Evolutionary conservation across 208 protist genomes (phyloP).

Genomic region (Acanthamoeba polyphaga): DNA sequence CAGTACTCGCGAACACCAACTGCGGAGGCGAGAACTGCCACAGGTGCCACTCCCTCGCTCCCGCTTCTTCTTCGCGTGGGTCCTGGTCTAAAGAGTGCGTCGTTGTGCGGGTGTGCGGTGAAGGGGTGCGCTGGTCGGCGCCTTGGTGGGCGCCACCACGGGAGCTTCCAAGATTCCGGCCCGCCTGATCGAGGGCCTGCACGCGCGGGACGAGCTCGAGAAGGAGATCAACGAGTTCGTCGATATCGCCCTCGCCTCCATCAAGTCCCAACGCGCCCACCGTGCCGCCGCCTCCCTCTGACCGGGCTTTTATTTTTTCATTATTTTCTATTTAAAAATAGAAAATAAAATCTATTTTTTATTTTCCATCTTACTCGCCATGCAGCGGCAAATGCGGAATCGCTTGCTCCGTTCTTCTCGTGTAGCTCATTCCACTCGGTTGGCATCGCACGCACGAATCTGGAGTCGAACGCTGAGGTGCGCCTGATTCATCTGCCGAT

Average conservation of each 20-base stretch:
- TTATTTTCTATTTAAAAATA: too few relatives aligned
- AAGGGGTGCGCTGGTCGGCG: slow-evolving; percentile 7
- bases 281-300: background rate
- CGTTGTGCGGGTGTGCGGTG: background rate
- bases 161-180: slow-evolving; percentile 54
- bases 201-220: slow-evolving; percentile 38
- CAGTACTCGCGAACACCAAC: slow-evolving; percentile 72
- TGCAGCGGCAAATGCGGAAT: background rate
- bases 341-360: too few relatives aligned
- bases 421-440: too few relatives aligned
- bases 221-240: slow-evolving; percentile 75
- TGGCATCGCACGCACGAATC: background rate
- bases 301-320: background rate
- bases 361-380: background rate
- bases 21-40: slow-evolving; percentile 67
- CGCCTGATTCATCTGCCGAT: background rate
- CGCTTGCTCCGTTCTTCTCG: background rate
- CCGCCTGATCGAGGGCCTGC: slow-evolving; percentile 45
- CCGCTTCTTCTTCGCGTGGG: background rate
- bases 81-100: background rate
- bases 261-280: background rate
- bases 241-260: slow-evolving; percentile 18
- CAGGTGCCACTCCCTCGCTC: background rate
- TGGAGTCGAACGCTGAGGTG: background rate
- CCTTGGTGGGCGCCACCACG: slow-evolving; percentile 40